These are phyloP conservation scores for Brachypodium distachyon DNA, from an alignment of 202 grass and related monocot species.

Conservation along the genomic window DNA sequence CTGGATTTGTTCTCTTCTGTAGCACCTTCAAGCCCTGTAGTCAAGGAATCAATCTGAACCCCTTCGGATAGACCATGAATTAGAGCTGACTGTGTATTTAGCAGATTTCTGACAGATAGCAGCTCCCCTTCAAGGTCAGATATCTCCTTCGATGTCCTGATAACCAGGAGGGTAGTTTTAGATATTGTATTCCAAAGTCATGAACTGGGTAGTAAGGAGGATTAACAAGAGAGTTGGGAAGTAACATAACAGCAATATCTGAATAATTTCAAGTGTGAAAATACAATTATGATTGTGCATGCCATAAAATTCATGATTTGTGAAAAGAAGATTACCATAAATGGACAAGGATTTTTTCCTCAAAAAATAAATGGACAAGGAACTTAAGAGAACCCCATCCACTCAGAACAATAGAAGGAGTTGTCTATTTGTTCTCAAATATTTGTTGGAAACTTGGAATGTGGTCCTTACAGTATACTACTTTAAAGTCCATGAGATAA, in stretches of 20 bases:
- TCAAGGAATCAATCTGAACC: constrained; percentile 63
- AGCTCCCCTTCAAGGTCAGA: constrained; percentile 92
- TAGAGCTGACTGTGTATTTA: constrained; percentile 64
- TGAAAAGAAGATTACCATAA: not conserved
- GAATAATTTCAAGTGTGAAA: not conserved
- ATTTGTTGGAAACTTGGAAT: not conserved
- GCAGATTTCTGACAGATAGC: constrained; percentile 63
- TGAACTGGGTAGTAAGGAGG: not conserved
- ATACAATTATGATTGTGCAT: not conserved
- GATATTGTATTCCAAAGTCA: not conserved
- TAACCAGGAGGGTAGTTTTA: constrained; percentile 20
- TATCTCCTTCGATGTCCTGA: constrained; percentile 95
- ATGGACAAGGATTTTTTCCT: not conserved
- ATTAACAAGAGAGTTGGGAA: not conserved
- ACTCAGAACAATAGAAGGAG: not conserved
- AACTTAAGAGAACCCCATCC: not conserved
- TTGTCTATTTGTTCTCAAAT: not conserved
- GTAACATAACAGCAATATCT: not conserved
- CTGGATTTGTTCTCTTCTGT: constrained; percentile 27
- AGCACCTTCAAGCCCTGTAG: constrained; percentile 30
- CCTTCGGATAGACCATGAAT: constrained; percentile 81
- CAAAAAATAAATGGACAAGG: not conserved
- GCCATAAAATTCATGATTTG: not conserved
- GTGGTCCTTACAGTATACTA: not conserved
- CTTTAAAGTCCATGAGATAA: not conserved